Percentiles rank a stretch among this genome's conserved stretches.
These are phyloP conservation scores for Suaeda aralocaspica DNA, from an alignment of 148 eudicot genomes.

Conservation along the genomic window DNA sequence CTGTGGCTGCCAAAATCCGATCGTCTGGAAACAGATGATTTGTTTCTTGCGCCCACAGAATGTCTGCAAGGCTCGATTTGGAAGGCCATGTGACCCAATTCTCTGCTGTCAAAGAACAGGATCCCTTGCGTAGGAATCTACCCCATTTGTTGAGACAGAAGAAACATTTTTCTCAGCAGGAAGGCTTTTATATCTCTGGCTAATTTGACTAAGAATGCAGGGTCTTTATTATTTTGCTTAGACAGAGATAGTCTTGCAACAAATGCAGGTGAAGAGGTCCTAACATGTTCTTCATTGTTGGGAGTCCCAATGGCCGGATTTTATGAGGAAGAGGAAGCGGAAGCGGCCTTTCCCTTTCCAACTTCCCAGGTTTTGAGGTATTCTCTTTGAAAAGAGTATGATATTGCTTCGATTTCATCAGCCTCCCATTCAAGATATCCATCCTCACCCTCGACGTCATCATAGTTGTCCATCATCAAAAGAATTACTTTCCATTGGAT, in stretches of 20 bases:
- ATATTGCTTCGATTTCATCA: slow-evolving; percentile 85
- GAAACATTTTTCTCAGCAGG: slow-evolving; percentile 54
- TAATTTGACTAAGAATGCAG: slow-evolving; percentile 56
- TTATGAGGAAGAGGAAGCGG: slow-evolving; percentile 86
- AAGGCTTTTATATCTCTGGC: slow-evolving; percentile 74
- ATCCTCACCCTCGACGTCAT: too few relatives aligned
- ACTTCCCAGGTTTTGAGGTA: slow-evolving; percentile 85
- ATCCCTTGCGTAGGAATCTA: slow-evolving; percentile 67
- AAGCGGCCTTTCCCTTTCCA: slow-evolving; percentile 64
- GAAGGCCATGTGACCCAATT: slow-evolving; percentile 83
- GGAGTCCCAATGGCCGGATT: slow-evolving; percentile 73
- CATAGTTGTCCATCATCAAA: too few relatives aligned
- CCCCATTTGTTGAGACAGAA: slow-evolving; percentile 46
- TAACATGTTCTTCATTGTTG: slow-evolving; percentile 43
- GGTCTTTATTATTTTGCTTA: slow-evolving; percentile 61
- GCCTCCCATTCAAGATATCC: slow-evolving; percentile 48
- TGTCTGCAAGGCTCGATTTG: slow-evolving; percentile 69
- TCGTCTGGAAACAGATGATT: slow-evolving; percentile 87
- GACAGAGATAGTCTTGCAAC: slow-evolving; percentile 37
- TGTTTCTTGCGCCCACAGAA: slow-evolving; percentile 83
- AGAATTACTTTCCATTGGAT: slow-evolving; percentile 13
- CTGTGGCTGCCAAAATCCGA: slow-evolving; percentile 67
- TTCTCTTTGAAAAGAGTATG: slow-evolving; percentile 80
- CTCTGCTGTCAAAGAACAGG: slow-evolving; percentile 72
- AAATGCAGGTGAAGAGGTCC: slow-evolving; percentile 25